Evolutionary conservation across 2,329 filamentous ascomycete genomes (phyloP), one percentile per base, ranked within the genome.

Genomic region (Cercospora sp.): DNA sequence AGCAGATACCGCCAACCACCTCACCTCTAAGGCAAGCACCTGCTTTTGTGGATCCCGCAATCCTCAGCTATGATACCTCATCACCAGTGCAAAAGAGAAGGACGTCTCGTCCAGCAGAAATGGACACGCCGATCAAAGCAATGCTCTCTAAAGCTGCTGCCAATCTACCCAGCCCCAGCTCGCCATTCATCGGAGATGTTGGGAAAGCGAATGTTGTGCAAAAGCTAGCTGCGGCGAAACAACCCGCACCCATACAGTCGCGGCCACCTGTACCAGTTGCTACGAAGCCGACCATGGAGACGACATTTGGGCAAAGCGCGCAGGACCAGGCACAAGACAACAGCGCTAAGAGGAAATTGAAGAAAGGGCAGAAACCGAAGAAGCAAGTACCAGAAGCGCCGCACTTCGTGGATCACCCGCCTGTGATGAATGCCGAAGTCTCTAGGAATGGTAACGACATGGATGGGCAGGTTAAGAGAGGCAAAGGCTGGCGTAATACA

Each of bases 41-140:
- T 31, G 74, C 83, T 0, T 93, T 95, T 75, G 85, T 90, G n/a
- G 92, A 96, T 74, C 92, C 92, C 10, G 92, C 92, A 3, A 96
- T 96, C 65, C 77, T 96, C 57, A 93, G 91, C 76, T 86, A 92
- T 77, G 79, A 79, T 20, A 83, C 74, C 18, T 39, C 70, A 68
- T 79, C 74, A 61, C 77, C 75, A 58, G 73, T 66, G 16, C 71
- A 66, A 18, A 71, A 72, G 33, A 72, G 71, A 62, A 66, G 74
- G 3, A 69, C 69, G 20, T 63, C 71, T 58, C 67, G 67, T 39
- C 65, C 73, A 53, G 33, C 72, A 31, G 67, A 72, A 16, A 79
- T 81, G 18, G 79, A 81, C 6, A 82, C 80, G 26, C 81, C 81
- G 0, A 79, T 82, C 65, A 83, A 82, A 70, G 77, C 80, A 13